Conservation (phyloP, 176 grass and related monocot genomes). For the Hyparrhenia diplandra region DNA sequence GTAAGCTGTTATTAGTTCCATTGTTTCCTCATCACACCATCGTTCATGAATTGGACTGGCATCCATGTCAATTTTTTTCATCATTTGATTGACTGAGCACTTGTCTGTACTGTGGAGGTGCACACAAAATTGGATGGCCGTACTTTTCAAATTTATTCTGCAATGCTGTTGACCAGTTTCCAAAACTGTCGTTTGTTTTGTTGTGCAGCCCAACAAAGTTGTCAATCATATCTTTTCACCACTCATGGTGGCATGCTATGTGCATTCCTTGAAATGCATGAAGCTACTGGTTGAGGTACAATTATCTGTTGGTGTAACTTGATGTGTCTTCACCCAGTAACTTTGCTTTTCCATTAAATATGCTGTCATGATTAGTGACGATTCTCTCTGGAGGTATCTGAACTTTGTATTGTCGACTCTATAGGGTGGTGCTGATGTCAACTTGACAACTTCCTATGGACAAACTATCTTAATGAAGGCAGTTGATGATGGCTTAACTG, state of each 20-base stretch:
- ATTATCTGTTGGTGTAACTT: background rate
- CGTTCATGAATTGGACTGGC: background rate
- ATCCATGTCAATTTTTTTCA: background rate
- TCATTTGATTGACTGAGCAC: background rate
- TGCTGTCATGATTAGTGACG: background rate
- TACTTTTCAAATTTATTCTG: background rate
- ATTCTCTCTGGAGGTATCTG: background rate
- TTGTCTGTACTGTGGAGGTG: background rate
- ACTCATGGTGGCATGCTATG: background rate
- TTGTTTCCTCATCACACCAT: background rate
- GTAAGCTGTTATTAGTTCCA: slow-evolving; percentile 16
- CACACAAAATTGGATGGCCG: background rate
- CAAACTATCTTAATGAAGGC: slow-evolving; percentile 17
- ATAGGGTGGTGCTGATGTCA: slow-evolving; percentile 50
- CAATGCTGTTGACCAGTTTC: background rate
- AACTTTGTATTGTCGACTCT: background rate
- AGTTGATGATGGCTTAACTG: slow-evolving; percentile 20
- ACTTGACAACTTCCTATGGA: slow-evolving; percentile 1
- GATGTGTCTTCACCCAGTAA: background rate
- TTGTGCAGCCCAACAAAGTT: slow-evolving; percentile 30
- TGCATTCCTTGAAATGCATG: slow-evolving; percentile 12
- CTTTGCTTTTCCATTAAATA: background rate
- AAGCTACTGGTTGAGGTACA: slow-evolving; percentile 35
- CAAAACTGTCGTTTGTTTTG: background rate
- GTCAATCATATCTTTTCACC: background rate